Percentiles rank a stretch among this genome's conserved stretches.
phyloP scores from a whole-genome alignment of 345 rosid genomes.

The Eutrema yunnanense region DNA sequence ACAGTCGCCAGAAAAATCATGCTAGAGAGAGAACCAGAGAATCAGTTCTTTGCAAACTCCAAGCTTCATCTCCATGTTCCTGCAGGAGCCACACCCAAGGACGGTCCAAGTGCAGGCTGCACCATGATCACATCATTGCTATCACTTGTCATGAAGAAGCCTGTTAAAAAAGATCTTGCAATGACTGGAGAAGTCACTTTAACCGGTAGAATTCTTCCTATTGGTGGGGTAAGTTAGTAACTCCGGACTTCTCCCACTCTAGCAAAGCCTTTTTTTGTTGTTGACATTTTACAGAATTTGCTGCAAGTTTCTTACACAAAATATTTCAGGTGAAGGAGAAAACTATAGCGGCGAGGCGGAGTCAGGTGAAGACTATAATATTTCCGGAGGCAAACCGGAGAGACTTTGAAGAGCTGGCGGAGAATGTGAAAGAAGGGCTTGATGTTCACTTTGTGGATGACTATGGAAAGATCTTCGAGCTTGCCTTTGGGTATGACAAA shows the following conservation, averaged over 20 bases:
- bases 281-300: not conserved
- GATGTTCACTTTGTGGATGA: constrained; percentile 89
- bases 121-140: constrained; percentile 98
- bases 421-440: constrained; percentile 85
- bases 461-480: constrained; percentile 53
- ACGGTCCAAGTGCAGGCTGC: constrained; percentile 99
- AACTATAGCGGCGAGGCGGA: constrained; percentile 88
- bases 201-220: constrained; percentile 88
- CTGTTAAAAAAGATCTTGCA: constrained; percentile 73
- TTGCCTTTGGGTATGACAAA: constrained; percentile 54
- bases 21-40: constrained; percentile 60
- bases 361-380: constrained; percentile 71
- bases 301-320: constrained; percentile 5
- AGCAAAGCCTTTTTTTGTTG: not conserved
- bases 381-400: constrained; percentile 92
- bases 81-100: constrained; percentile 96
- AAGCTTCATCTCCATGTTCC: constrained; percentile 99
- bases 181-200: constrained; percentile 98
- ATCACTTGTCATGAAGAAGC: constrained; percentile 78
- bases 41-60: constrained; percentile 69
- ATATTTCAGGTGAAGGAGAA: constrained; percentile 84
- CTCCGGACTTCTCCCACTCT: not conserved
- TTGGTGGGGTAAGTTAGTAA: constrained; percentile 83
- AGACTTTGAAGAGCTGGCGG: constrained; percentile 87
- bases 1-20: constrained; percentile 77